phyloP scores from a whole-genome alignment of 2,329 filamentous ascomycete species.

The Leptosphaerulina australis region DNA sequence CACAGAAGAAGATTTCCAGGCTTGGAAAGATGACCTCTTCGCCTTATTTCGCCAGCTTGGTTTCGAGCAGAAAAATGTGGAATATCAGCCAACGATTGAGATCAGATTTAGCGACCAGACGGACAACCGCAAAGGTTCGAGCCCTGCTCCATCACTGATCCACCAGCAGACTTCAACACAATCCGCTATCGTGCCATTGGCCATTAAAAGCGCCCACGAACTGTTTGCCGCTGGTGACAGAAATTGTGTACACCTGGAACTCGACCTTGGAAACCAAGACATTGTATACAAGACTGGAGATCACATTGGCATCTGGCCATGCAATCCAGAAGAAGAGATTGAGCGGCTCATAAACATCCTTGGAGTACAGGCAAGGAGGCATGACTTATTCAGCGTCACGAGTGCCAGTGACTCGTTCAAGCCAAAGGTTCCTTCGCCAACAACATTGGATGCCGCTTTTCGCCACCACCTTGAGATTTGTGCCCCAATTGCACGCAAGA shows the following conservation, averaged over 20 bases:
- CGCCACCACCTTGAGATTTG: slow-evolving; percentile 57
- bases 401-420: slow-evolving; percentile 38
- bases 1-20: slow-evolving; percentile 53
- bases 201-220: slow-evolving; percentile 41
- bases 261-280: slow-evolving; percentile 47
- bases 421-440: slow-evolving; percentile 50
- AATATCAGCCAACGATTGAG: slow-evolving; percentile 43
- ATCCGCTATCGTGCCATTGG: slow-evolving; percentile 42
- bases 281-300: slow-evolving; percentile 54
- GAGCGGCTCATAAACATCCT: slow-evolving; percentile 41
- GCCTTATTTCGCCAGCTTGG: slow-evolving; percentile 41
- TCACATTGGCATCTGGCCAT: slow-evolving; percentile 51
- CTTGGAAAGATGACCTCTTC: slow-evolving; percentile 51
- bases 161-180: slow-evolving; percentile 37
- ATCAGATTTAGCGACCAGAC: slow-evolving; percentile 24
- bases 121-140: slow-evolving; percentile 20
- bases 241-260: slow-evolving; percentile 52
- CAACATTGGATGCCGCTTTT: slow-evolving; percentile 50
- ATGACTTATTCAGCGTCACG: slow-evolving; percentile 36
- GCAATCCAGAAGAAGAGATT: slow-evolving; percentile 50
- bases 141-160: slow-evolving; percentile 32
- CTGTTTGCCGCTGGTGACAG: slow-evolving; percentile 46
- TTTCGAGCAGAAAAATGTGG: slow-evolving; percentile 41
- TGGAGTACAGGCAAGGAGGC: slow-evolving; percentile 26
- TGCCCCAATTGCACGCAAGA: slow-evolving; percentile 50